Conservation (phyloP, 768 basidiomycete genomes). For the Amanita brunnescens region DNA sequence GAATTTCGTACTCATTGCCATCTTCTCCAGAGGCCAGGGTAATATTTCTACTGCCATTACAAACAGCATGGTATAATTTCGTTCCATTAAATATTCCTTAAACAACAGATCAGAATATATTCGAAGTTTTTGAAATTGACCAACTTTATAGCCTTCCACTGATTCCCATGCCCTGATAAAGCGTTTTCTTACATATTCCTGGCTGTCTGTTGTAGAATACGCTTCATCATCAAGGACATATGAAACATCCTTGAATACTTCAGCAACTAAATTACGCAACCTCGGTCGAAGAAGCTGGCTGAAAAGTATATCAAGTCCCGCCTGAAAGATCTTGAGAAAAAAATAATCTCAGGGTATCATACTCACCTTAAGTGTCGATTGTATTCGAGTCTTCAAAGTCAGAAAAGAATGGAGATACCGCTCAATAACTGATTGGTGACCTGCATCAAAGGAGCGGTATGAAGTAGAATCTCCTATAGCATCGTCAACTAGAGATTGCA, state of each 20-base stretch:
- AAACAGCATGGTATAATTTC: conserved; percentile 82
- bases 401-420: conserved; percentile 41
- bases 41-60: conserved; percentile 78
- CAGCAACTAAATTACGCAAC: conserved; percentile 72
- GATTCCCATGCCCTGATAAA: conserved; percentile 87
- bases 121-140: background rate
- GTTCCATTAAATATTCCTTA: conserved; percentile 82
- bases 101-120: background rate
- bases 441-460: conserved; percentile 56
- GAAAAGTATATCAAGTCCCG: conserved; percentile 89
- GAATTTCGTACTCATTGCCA: conserved; percentile 69
- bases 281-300: conserved; percentile 89
- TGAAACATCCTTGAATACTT: conserved; percentile 84
- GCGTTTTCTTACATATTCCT: conserved; percentile 81
- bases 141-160: conserved; percentile 80
- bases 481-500: conserved; percentile 74
- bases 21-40: conserved; percentile 94
- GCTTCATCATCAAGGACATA: conserved; percentile 87
- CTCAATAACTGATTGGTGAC: conserved; percentile 44
- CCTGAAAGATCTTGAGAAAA: conserved; percentile 28
- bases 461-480: conserved; percentile 45
- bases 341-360: background rate
- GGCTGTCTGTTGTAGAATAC: conserved; percentile 76
- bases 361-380: conserved; percentile 63
- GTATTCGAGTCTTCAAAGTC: conserved; percentile 53